Evolutionary conservation across 129 eudicot species (phyloP).

Genomic region (Deinandra increscens): DNA sequence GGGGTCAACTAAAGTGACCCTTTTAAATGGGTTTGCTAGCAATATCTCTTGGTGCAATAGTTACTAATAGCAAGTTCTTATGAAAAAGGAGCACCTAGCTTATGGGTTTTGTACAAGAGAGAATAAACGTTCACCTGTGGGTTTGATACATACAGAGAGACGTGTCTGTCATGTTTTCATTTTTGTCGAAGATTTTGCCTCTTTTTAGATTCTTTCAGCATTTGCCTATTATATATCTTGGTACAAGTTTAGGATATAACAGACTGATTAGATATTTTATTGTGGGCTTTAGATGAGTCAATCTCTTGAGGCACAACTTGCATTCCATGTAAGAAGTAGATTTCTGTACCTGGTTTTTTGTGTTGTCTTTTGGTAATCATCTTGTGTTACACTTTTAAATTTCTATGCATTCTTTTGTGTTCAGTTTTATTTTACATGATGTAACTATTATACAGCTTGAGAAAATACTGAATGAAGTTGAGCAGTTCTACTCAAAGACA

Average conservation of each 20-base stretch:
- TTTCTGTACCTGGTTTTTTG: not conserved
- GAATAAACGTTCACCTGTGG: not conserved
- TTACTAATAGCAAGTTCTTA: not conserved
- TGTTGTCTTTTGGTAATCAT: not conserved
- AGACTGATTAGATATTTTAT: not conserved
- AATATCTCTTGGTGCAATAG: not conserved
- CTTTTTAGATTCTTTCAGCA: not conserved
- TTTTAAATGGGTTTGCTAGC: constrained; percentile 9
- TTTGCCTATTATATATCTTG: not conserved
- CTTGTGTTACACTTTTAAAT: not conserved
- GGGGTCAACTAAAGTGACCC: not conserved
- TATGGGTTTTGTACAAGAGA: not conserved
- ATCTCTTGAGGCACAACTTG: not conserved
- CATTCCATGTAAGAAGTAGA: not conserved
- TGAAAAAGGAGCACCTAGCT: not conserved
- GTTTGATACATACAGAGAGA: not conserved
- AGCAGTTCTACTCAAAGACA: constrained; percentile 60
- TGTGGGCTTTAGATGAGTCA: not conserved
- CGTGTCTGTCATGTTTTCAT: not conserved
- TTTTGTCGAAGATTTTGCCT: not conserved
- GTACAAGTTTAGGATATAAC: not conserved
- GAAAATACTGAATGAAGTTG: constrained; percentile 62
- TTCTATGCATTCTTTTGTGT: not conserved
- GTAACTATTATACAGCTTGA: constrained; percentile 55
- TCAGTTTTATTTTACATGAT: constrained; percentile 19